A percentile compares a stretch with the other conserved stretches of the same genome.
Conservation (phyloP, 495 filamentous ascomycete genomes). For the Chaetomium tenue region DNA sequence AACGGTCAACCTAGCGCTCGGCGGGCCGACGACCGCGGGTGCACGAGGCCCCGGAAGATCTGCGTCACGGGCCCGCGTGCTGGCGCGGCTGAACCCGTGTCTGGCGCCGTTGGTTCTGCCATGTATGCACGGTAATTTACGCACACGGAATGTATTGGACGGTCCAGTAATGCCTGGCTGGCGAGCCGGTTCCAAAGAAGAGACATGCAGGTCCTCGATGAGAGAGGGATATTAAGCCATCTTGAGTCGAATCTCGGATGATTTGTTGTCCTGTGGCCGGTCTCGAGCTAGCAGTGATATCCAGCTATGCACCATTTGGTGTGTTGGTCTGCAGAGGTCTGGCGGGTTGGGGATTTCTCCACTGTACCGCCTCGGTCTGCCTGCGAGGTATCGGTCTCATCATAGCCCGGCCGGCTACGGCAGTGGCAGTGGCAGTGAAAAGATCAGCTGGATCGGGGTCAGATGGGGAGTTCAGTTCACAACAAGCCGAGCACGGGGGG, state of each 20-base stretch:
- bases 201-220: neutral
- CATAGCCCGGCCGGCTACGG: neutral
- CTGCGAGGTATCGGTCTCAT: neutral
- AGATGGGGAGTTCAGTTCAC: neutral
- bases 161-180: slow-evolving; percentile 17
- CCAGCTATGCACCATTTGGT: slow-evolving; percentile 8
- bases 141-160: slow-evolving; percentile 18
- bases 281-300: neutral
- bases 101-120: slow-evolving; percentile 19
- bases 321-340: slow-evolving; percentile 17
- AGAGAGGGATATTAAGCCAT: slow-evolving; percentile 9
- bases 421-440: slow-evolving; percentile 6
- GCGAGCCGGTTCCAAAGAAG: slow-evolving; percentile 14
- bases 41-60: slow-evolving; percentile 18
- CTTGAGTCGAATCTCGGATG: slow-evolving; percentile 17
- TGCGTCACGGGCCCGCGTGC: slow-evolving; percentile 17
- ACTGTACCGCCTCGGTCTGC: slow-evolving; percentile 19
- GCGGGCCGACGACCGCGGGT: slow-evolving; percentile 21
- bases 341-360: slow-evolving; percentile 18
- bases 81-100: slow-evolving; percentile 23
- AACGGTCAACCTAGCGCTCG: slow-evolving; percentile 1
- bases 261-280: slow-evolving; percentile 4
- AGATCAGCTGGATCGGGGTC: slow-evolving; percentile 7
- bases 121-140: slow-evolving; percentile 18
- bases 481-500: neutral